These are phyloP conservation scores for Prunus salicina DNA, from an alignment of 306 rosid species.

Conservation along the genomic window DNA sequence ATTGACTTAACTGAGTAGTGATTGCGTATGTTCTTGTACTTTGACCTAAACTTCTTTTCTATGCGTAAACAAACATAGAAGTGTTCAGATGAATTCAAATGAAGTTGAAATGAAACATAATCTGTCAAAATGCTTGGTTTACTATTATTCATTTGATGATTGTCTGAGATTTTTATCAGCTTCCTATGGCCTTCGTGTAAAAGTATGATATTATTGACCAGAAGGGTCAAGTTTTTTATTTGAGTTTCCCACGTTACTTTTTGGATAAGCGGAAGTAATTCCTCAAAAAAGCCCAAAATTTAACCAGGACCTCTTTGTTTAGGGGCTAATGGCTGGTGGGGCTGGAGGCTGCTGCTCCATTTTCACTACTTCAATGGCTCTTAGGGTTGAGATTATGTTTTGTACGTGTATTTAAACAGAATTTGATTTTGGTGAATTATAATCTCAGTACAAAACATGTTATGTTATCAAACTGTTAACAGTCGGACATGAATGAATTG, in stretches of 20 bases:
- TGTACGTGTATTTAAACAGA: too few relatives aligned
- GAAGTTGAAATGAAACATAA: neutral
- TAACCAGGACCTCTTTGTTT: too few relatives aligned
- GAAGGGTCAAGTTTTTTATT: neutral
- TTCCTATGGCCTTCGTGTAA: neutral
- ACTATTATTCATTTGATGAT: neutral
- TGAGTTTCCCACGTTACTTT: neutral
- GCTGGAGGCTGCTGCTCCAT: too few relatives aligned
- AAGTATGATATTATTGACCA: neutral
- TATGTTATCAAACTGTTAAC: too few relatives aligned
- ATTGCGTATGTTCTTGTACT: neutral
- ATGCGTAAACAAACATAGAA: neutral
- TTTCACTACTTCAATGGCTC: too few relatives aligned
- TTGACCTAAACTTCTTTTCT: neutral
- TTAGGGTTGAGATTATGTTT: too few relatives aligned
- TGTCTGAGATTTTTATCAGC: neutral
- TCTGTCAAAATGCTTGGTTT: constrained; percentile 3
- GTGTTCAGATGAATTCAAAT: neutral
- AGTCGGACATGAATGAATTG: too few relatives aligned
- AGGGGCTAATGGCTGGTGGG: too few relatives aligned
- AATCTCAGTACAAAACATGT: too few relatives aligned
- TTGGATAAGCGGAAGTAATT: neutral
- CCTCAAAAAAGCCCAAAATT: neutral
- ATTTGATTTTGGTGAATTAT: too few relatives aligned
- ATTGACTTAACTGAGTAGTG: neutral